Evolutionary conservation across 2,329 filamentous ascomycete genomes (phyloP), one percentile per base, ranked within the genome.

Genomic region (Septoria linicola): DNA sequence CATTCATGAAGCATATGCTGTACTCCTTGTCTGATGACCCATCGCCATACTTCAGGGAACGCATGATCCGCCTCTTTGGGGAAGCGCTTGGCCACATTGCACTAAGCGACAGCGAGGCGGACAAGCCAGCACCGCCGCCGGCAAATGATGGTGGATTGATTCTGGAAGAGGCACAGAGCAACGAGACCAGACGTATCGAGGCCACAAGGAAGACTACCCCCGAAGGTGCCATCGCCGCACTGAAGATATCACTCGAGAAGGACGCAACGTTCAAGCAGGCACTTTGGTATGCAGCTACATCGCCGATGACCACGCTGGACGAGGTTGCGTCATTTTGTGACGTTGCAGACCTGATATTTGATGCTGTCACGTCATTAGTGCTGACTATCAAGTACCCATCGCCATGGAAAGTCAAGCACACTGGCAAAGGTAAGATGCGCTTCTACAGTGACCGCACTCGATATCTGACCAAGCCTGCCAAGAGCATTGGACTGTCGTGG

Each of bases 261-360:
- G 76, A 83, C 41, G 55, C 71, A 30, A 64, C 68, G 2, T 71
- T 85, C 48, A 77, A 77, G 58, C 65, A 76, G 32, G 75, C 76
- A 10, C 64, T 85, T 3, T 82, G 81, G 74, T 72, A 77, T 48
- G 81, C 81, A 2, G 74, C 81, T 19, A 70, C 63, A 44, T 79
- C 81, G 0, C 74, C 72, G 1, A 66, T 63, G 4, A 70, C 82
- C 36, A 73, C 77, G 1, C 59, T 80, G 2, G 68, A 75, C 21
- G 81, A 85, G 60, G 70, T 83, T 39, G 74, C 74, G 5, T 76
- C 80, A 32, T 72, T 85, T 25, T 69, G 80, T 14, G 80, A 83
- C 54, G 71, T 85, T 30, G 82, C 80, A 55, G 70, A 71, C 31
- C 67, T 82, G 51, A 65, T 85, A 13, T 84, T 80, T 58, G 73